A percentile compares a stretch with the other conserved stretches of the same genome.
Evolutionary conservation across 23 red algal genomes (phyloP).

Genomic region (Agarophyton chilense): DNA sequence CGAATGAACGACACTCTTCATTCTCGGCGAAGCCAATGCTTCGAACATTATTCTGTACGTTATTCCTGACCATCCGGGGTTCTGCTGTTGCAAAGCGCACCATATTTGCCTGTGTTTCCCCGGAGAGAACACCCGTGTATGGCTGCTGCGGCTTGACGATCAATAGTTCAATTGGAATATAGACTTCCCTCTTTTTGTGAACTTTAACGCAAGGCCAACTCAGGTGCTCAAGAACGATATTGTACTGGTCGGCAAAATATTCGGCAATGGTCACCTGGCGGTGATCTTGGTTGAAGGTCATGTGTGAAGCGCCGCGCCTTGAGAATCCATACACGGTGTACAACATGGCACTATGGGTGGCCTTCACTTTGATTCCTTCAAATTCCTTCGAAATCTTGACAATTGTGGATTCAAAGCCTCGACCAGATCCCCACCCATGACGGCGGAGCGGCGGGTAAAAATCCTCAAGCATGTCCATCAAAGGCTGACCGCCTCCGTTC

Average conservation of each 20-base stretch:
- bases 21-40: neutral
- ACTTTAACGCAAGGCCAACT: constrained; percentile 40
- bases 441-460: neutral
- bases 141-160: constrained; percentile 37
- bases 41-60: neutral
- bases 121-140: neutral
- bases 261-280: constrained; percentile 25
- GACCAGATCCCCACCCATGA: neutral
- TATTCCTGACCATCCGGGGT: neutral
- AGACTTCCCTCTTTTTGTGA: constrained; percentile 36
- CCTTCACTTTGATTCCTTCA: constrained; percentile 25
- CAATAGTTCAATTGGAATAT: constrained; percentile 64
- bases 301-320: neutral
- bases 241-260: constrained; percentile 46
- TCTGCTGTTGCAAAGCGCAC: constrained; percentile 6
- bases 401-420: neutral
- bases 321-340: constrained; percentile 49
- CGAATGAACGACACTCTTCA: constrained; percentile 17
- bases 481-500: constrained; percentile 4
- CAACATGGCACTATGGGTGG: constrained; percentile 5
- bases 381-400: neutral
- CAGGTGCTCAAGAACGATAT: neutral
- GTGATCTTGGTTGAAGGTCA: constrained; percentile 12
- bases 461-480: constrained; percentile 1
- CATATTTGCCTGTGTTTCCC: constrained; percentile 18